Base-by-base conservation (phyloP, 2,329 filamentous ascomycete species). In the Stemphylium beticola region DNA sequence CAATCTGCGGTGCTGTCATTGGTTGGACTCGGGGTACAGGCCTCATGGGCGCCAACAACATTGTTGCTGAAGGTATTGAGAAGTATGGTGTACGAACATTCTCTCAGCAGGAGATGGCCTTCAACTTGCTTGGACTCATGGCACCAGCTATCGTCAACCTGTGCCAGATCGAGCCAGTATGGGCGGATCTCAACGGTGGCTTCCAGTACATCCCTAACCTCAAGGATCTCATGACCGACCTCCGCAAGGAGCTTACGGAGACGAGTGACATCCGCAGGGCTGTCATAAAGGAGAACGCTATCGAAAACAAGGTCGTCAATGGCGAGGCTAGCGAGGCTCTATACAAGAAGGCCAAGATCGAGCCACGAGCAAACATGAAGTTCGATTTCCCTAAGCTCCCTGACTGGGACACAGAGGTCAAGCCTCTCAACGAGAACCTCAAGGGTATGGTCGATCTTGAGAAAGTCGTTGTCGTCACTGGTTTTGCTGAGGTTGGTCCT, bases 61-160 rank as follows among this genome's bases (percentile, higher is more conserved):
- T 98, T 67, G 93, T 98, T 62, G 95, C 95, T 32, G 93, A 98
- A 76, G 95, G 93, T 56, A 92, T 99, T 52, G 95, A 99, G 82
- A 91, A 91, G 68, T 95, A 96, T 64, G 95, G 95, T 69, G 95
- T 98, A 22, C 92, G 95, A 68, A 99, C 95, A 4, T 99, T 99
- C 83, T 98, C 93, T 9, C 95, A 98, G 79, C 92, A 96, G 76
- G 95, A 99, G 78, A 99, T 99, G 95, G 95, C 95, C 14, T 99
- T 99, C 84, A 99, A 99, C 79, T 79, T 99, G 64, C 86, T 99
- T 39, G 93, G 95, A 65, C 85, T 99, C 48, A 96, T 99, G 95
- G 90, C 93, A 1, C 93, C 95, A 33, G 85, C 88, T 24, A 91
- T 99, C 68, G 93, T 96, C 65, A 92, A 99, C 74, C 85, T 99